Percentiles rank a stretch among this genome's conserved stretches.
These are phyloP conservation scores for Xenoacremonium recifei DNA, from an alignment of 2,329 filamentous ascomycete species.

Conservation along the genomic window DNA sequence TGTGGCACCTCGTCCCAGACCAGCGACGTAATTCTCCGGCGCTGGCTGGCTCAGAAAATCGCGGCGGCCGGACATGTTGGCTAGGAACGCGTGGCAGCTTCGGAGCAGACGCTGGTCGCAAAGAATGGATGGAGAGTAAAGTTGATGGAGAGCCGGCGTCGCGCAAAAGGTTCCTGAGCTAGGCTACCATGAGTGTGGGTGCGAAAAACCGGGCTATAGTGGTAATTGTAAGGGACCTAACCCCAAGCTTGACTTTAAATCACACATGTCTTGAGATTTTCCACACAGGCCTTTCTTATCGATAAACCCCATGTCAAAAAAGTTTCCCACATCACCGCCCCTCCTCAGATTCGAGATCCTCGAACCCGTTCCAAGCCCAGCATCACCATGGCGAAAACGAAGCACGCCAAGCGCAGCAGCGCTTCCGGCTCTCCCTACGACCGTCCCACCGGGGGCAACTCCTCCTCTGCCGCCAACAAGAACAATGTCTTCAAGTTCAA, in stretches of 20 bases:
- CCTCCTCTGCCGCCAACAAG: slow-evolving; percentile 27
- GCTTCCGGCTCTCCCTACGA: slow-evolving; percentile 44
- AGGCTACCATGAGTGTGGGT: not conserved
- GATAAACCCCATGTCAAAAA: slow-evolving; percentile 20
- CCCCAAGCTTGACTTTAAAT: too few species aligned
- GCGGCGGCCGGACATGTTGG: slow-evolving; percentile 59
- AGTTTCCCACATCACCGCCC: slow-evolving; percentile 20
- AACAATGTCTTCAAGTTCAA: slow-evolving; percentile 99
- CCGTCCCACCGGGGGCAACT: slow-evolving; percentile 25
- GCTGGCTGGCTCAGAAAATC: slow-evolving; percentile 88
- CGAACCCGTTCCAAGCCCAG: slow-evolving; percentile 8
- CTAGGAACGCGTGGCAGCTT: slow-evolving; percentile 14
- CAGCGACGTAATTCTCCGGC: slow-evolving; percentile 88
- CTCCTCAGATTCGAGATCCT: slow-evolving; percentile 13
- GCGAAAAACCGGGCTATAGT: not conserved
- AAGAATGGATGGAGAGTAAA: slow-evolving; percentile 1
- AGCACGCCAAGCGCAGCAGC: slow-evolving; percentile 51
- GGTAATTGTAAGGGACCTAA: not conserved
- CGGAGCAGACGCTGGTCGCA: too few species aligned
- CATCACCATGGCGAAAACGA: slow-evolving; percentile 51
- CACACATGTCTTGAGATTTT: too few species aligned
- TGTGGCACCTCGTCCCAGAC: slow-evolving; percentile 94
- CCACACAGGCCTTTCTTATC: slow-evolving; percentile 18
- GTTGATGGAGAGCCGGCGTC: slow-evolving; percentile 1
- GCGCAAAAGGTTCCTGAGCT: slow-evolving; percentile 1